These are phyloP conservation scores for Colletotrichum abscissum DNA, from an alignment of 2,329 filamentous ascomycete species.

Conservation along the genomic window DNA sequence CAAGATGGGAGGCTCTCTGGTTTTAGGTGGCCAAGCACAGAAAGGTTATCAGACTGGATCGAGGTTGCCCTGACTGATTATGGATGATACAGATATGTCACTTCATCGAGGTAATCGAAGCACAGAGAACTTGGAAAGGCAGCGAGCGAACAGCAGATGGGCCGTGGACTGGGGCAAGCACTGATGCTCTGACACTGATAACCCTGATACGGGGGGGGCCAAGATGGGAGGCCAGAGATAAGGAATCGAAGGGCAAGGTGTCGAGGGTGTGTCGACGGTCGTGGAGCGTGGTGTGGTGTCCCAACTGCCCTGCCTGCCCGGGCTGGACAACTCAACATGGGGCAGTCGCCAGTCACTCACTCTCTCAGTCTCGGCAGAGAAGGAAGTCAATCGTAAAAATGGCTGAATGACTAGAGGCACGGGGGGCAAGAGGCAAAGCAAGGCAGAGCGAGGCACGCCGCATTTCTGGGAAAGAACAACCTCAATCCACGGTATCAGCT, in stretches of 20 bases:
- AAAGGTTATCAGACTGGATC: neutral
- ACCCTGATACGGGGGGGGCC: neutral
- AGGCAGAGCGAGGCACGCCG: neutral
- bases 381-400: neutral
- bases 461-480: neutral
- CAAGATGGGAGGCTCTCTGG: conserved; percentile 3
- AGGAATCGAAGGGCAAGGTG: neutral
- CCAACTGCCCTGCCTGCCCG: no score
- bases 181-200: conserved; percentile 8
- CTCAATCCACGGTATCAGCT: neutral
- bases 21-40: conserved; percentile 10
- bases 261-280: neutral
- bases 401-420: neutral
- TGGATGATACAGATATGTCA: conserved; percentile 1
- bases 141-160: neutral
- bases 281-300: neutral
- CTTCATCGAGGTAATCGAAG: neutral
- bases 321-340: neutral
- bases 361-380: neutral
- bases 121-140: neutral
- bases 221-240: conserved; percentile 13
- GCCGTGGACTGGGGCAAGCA: neutral
- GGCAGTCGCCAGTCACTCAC: neutral
- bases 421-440: neutral
- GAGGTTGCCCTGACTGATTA: conserved; percentile 3